A percentile compares a stretch with the other conserved stretches of the same genome.
Conservation (phyloP, 805 yeast genomes). For the Starmerella davenportii region DNA sequence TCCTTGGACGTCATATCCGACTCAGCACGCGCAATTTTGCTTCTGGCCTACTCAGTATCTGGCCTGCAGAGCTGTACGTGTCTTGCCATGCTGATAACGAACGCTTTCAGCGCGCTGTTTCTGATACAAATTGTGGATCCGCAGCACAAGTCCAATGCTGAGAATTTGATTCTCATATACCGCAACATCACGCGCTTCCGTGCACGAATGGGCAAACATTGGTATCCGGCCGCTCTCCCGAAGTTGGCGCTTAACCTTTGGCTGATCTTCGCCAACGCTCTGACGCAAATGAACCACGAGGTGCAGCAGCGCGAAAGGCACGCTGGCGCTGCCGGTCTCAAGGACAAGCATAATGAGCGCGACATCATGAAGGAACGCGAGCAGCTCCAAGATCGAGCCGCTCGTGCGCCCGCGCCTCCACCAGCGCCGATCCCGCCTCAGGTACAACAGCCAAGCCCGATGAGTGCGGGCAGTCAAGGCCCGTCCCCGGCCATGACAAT, state of each 20-base stretch:
- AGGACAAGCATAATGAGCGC: too few relatives aligned
- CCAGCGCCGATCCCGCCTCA: too few relatives aligned
- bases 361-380: too few relatives aligned
- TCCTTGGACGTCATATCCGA: constrained; percentile 9
- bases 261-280: constrained; percentile 7
- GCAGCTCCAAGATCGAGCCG: too few relatives aligned
- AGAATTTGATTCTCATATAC: constrained; percentile 8
- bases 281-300: constrained; percentile 1
- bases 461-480: too few relatives aligned
- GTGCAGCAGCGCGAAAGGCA: too few relatives aligned
- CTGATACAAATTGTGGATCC: constrained; percentile 13
- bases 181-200: constrained; percentile 7
- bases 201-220: not conserved
- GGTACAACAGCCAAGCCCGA: too few relatives aligned
- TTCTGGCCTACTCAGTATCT: constrained; percentile 1
- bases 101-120: constrained; percentile 12
- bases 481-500: too few relatives aligned
- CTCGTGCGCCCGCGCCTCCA: too few relatives aligned
- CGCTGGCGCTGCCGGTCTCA: too few relatives aligned
- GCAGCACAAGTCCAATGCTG: constrained; percentile 8
- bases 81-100: constrained; percentile 5
- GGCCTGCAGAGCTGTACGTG: constrained; percentile 1
- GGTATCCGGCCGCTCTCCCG: not conserved
- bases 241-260: constrained; percentile 5
- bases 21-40: constrained; percentile 4